A percentile compares a stretch with the other conserved stretches of the same genome.
Evolutionary conservation across 2,329 filamentous ascomycete species (phyloP).

Genomic region (Neonectria ditissima): DNA sequence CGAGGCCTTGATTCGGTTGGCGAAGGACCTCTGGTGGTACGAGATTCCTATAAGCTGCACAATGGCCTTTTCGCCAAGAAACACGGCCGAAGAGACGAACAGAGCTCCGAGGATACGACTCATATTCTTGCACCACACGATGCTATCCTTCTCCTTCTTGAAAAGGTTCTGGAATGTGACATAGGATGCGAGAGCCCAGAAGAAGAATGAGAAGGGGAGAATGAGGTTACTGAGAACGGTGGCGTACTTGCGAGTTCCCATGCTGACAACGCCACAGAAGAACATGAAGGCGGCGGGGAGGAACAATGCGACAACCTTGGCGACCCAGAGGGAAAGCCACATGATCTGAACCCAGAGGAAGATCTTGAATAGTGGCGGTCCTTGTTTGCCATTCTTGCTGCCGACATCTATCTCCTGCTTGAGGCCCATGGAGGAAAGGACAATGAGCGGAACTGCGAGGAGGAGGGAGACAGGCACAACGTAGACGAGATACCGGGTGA

Average conservation of each 20-base stretch:
- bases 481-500: slow-evolving; percentile 76
- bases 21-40: slow-evolving; percentile 87
- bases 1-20: slow-evolving; percentile 85
- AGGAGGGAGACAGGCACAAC: slow-evolving; percentile 72
- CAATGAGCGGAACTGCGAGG: slow-evolving; percentile 71
- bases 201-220: slow-evolving; percentile 75
- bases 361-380: slow-evolving; percentile 68
- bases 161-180: slow-evolving; percentile 72
- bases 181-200: slow-evolving; percentile 74
- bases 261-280: slow-evolving; percentile 75
- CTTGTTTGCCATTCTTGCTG: slow-evolving; percentile 39
- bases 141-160: slow-evolving; percentile 46
- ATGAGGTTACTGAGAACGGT: slow-evolving; percentile 73
- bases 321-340: slow-evolving; percentile 75
- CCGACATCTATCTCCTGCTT: slow-evolving; percentile 33
- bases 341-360: slow-evolving; percentile 78
- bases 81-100: slow-evolving; percentile 76
- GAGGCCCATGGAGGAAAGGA: slow-evolving; percentile 60
- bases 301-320: slow-evolving; percentile 72
- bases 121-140: slow-evolving; percentile 69
- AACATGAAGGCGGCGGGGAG: slow-evolving; percentile 75
- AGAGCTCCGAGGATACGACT: slow-evolving; percentile 74
- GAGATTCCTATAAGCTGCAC: slow-evolving; percentile 87
- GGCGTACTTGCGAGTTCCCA: slow-evolving; percentile 77
- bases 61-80: slow-evolving; percentile 81